Evolutionary conservation across 768 basidiomycete species (phyloP), one percentile per base, ranked within the genome.

Genomic region (Phylloporus sp.): DNA sequence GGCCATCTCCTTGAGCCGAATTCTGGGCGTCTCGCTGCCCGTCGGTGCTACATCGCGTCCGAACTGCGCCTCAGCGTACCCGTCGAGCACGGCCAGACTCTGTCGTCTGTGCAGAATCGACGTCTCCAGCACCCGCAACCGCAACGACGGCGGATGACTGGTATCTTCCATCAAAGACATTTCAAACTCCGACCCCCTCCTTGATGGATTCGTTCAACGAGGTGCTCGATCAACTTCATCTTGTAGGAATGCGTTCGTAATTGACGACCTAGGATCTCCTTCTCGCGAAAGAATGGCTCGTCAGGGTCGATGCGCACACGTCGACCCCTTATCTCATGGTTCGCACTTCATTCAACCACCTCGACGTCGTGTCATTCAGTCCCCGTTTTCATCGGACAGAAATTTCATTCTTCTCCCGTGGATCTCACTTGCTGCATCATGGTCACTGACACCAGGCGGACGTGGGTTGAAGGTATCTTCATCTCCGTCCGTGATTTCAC

Each of bases 1-100:
- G 50, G 78, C 76, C 81, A 92, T 84, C 67, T 91, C 88, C 65
- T 85, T 88, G 28, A 92, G 67, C 36, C 90, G 79, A 44, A 92
- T 71, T 23, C 81, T 74, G 10, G 86, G 84, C 5, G 66, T 79
- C 10, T 69, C 66, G 21, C 70, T 74, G 10, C 78, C 80, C 31
- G 69, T 50, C 3, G 74, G 66, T 2, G 79, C 70, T 33, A 73
- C 63, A 61, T 92, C 90, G 28, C 90, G 74, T 14, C 90, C 90
- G 48, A 92, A 71, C 55, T 90, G 82, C 5, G 82, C 70, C 61
- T 88, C 82, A 9, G 73, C 65, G 56, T 80, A 79, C 5, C 76
- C 71, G 40, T 86, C 78, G 33, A 90, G 66, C 38, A 86, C 73
- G 13, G 79, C 81, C 28, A 86, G 74, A n/a, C 65, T 69, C 39